Conservation (phyloP, 2,329 filamentous ascomycete species). For the Aureobasidium sp. region DNA sequence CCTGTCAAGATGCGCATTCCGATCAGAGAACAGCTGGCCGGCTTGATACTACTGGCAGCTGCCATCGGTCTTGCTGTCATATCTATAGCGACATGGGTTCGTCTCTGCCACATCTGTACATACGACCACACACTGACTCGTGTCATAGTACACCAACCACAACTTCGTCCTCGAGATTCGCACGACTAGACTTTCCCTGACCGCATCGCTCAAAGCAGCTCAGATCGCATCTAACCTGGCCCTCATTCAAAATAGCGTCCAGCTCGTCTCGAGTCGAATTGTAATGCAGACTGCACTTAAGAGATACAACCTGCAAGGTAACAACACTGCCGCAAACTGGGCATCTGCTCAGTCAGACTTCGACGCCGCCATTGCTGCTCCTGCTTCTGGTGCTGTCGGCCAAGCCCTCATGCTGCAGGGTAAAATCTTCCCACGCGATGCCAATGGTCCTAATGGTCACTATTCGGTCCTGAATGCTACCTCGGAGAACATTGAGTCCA, state of each 20-base stretch:
- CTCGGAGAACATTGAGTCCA: conserved; percentile 30
- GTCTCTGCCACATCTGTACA: not conserved
- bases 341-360: conserved; percentile 55
- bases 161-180: conserved; percentile 52
- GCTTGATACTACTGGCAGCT: conserved; percentile 68
- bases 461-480: conserved; percentile 60
- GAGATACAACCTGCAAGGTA: conserved; percentile 47
- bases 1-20: conserved; percentile 66
- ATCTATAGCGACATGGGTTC: conserved; percentile 62
- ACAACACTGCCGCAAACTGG: conserved; percentile 56
- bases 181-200: conserved; percentile 58
- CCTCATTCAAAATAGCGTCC: conserved; percentile 67
- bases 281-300: conserved; percentile 46
- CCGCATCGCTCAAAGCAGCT: conserved; percentile 78
- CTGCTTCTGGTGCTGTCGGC: conserved; percentile 34
- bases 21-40: conserved; percentile 78
- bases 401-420: conserved; percentile 58
- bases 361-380: conserved; percentile 58
- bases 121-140: conserved; percentile 11
- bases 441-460: conserved; percentile 44
- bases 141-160: conserved; percentile 49
- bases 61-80: conserved; percentile 70
- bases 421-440: conserved; percentile 63
- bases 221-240: conserved; percentile 73
- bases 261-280: conserved; percentile 60